phyloP scores from a whole-genome alignment of 2,329 filamentous ascomycete species.

The Conoideocrella luteorostrata region DNA sequence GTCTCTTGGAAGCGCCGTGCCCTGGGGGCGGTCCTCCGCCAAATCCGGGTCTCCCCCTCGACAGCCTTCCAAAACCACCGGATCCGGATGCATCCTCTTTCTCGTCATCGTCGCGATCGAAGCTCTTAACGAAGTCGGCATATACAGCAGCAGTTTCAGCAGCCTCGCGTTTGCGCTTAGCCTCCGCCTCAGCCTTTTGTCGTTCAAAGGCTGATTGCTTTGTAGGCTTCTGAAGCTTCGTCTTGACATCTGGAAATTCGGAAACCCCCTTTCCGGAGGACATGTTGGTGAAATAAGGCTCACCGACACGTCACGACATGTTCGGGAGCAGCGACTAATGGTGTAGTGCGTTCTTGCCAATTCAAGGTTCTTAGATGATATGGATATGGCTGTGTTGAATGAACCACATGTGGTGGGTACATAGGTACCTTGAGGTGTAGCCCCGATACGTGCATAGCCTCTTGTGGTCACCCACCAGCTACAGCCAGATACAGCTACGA shows the following conservation, averaged over 20 bases:
- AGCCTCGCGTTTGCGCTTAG: conserved; percentile 76
- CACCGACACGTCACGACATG: conserved; percentile 10
- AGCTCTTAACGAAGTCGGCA: conserved; percentile 80
- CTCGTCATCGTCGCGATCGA: conserved; percentile 54
- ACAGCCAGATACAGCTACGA: background rate
- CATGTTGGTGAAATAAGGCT: conserved; percentile 26
- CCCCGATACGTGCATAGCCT: conserved; percentile 15
- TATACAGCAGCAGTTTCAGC: conserved; percentile 83
- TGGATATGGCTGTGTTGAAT: background rate
- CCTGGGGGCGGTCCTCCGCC: conserved; percentile 6
- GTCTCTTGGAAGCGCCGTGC: conserved; percentile 41
- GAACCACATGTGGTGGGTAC: background rate
- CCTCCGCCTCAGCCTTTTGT: conserved; percentile 83
- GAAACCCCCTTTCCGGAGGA: conserved; percentile 41
- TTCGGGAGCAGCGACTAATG: background rate
- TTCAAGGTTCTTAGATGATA: background rate
- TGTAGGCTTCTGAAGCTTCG: conserved; percentile 71
- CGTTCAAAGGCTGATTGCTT: conserved; percentile 86
- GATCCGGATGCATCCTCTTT: background rate
- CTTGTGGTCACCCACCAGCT: background rate
- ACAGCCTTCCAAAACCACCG: conserved; percentile 16
- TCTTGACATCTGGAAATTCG: conserved; percentile 65
- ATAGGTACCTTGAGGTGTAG: background rate
- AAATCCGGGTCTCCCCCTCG: conserved; percentile 8
- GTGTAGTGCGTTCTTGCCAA: background rate